phyloP scores from a whole-genome alignment of 306 rosid species.

The Prunus kanzakura region DNA sequence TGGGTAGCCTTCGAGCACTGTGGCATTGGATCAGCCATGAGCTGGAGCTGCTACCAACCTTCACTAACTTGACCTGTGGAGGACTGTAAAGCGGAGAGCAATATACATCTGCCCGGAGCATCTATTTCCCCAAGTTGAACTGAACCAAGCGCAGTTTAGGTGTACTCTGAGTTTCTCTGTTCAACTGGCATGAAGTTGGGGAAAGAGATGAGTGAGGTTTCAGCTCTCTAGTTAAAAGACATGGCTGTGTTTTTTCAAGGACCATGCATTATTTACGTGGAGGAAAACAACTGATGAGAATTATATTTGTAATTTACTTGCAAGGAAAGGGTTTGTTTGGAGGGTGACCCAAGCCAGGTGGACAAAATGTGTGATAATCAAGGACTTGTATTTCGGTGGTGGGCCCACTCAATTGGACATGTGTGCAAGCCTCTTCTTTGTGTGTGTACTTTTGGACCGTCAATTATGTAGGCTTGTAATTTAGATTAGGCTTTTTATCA shows the following conservation, averaged over 20 bases:
- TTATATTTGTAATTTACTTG: slow-evolving; percentile 15
- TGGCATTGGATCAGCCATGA: slow-evolving; percentile 46
- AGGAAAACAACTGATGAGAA: slow-evolving; percentile 35
- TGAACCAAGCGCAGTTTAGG: slow-evolving; percentile 8
- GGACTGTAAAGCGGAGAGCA: slow-evolving; percentile 53
- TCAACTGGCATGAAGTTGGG: slow-evolving; percentile 12
- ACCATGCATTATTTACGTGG: slow-evolving; percentile 62
- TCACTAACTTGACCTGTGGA: slow-evolving; percentile 49
- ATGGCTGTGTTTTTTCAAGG: slow-evolving; percentile 24
- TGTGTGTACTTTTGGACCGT: slow-evolving; percentile 45
- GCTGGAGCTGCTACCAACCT: slow-evolving; percentile 37
- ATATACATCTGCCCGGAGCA: slow-evolving; percentile 65
- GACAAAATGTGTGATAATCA: background rate
- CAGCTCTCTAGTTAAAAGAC: slow-evolving; percentile 17
- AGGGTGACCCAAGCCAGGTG: background rate
- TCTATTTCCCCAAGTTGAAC: slow-evolving; percentile 35
- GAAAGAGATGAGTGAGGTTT: slow-evolving; percentile 16
- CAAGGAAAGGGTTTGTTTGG: background rate
- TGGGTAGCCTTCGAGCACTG: slow-evolving; percentile 33
- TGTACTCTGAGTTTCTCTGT: slow-evolving; percentile 14
- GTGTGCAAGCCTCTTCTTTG: slow-evolving; percentile 27
- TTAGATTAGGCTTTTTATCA: background rate
- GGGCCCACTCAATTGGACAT: slow-evolving; percentile 17
- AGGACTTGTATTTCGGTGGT: background rate
- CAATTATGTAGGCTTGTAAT: slow-evolving; percentile 13